Percentiles rank a stretch among this genome's conserved stretches.
Conservation (phyloP, 2,329 filamentous ascomycete species). For the Ophiocordyceps polyrhachis-furcata region DNA sequence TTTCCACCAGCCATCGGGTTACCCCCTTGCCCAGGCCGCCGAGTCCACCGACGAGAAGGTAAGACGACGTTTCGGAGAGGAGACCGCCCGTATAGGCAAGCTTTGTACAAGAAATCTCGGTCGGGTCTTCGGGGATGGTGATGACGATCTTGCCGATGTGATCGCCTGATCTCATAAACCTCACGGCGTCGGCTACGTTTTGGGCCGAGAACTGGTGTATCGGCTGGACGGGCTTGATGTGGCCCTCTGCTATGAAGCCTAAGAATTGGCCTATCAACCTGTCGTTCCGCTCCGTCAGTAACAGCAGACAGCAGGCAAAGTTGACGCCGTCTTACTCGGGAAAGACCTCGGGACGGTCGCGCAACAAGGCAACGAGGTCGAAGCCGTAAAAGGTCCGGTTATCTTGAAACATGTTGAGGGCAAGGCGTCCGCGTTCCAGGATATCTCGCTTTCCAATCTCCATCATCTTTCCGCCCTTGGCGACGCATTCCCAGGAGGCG, state of each 20-base stretch:
- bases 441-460: slow-evolving; percentile 20
- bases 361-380: slow-evolving; percentile 8
- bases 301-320: neutral
- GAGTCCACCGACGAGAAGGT: neutral
- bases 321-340: neutral
- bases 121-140: slow-evolving; percentile 1
- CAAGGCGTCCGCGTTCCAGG: slow-evolving; percentile 16
- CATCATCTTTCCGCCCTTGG: slow-evolving; percentile 12
- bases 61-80: neutral
- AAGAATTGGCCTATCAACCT: neutral
- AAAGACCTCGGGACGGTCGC: neutral
- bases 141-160: slow-evolving; percentile 8
- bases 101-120: neutral
- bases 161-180: slow-evolving; percentile 6
- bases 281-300: neutral
- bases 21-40: neutral
- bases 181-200: slow-evolving; percentile 4
- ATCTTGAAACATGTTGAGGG: slow-evolving; percentile 22
- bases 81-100: neutral
- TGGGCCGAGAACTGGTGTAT: slow-evolving; percentile 1
- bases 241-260: neutral
- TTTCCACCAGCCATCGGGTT: neutral
- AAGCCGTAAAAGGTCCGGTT: slow-evolving; percentile 14
- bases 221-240: slow-evolving; percentile 3
- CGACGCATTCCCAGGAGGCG: slow-evolving; percentile 16